A percentile compares a stretch with the other conserved stretches of the same genome.
Evolutionary conservation across 257 asterid genomes (phyloP).

Genomic region (Nicotiana obtusifolia): DNA sequence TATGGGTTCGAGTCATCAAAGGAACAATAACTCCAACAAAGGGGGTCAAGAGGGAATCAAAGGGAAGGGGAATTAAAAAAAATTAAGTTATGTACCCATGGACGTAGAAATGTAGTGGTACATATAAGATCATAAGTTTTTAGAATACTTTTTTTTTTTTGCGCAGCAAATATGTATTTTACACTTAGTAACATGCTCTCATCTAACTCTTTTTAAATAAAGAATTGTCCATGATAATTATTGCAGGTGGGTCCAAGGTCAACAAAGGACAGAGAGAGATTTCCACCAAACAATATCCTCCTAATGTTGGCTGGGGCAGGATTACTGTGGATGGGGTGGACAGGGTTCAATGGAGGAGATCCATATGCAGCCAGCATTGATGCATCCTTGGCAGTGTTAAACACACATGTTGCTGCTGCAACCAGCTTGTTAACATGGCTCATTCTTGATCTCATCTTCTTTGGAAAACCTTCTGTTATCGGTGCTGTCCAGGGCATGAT

Average conservation of each 20-base stretch:
- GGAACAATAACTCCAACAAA: too few species aligned
- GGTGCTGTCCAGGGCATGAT: slow-evolving; percentile 74
- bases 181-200: too few species aligned
- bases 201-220: background rate
- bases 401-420: slow-evolving; percentile 62
- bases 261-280: slow-evolving; percentile 57
- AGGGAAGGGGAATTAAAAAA: too few species aligned
- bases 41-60: too few species aligned
- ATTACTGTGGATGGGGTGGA: slow-evolving; percentile 76
- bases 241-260: slow-evolving; percentile 62
- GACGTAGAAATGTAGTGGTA: background rate
- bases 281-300: slow-evolving; percentile 63
- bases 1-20: too few species aligned
- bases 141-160: background rate
- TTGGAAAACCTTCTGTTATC: slow-evolving; percentile 51
- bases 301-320: slow-evolving; percentile 72
- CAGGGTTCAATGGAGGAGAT: slow-evolving; percentile 73
- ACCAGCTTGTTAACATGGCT: slow-evolving; percentile 63
- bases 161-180: too few species aligned
- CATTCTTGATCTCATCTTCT: slow-evolving; percentile 39
- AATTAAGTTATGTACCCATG: background rate
- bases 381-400: slow-evolving; percentile 57
- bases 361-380: slow-evolving; percentile 56
- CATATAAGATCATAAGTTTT: background rate
- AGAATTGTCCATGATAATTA: background rate